Conservation (phyloP, 179 eudicot species). For the Silene coronaria region DNA sequence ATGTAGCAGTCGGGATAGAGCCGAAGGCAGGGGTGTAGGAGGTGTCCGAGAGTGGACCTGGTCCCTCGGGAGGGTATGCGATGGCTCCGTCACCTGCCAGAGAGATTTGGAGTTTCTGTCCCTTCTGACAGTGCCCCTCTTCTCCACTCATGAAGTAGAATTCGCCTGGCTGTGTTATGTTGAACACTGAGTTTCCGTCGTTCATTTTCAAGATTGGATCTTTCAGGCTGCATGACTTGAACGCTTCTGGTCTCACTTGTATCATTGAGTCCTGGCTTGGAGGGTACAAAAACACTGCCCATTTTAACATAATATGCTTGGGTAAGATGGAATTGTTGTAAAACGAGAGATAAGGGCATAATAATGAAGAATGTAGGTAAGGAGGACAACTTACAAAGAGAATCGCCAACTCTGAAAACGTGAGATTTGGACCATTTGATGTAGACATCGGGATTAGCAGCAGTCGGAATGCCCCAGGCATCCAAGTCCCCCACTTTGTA, state of each 20-base stretch:
- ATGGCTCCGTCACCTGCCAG: slow-evolving; percentile 39
- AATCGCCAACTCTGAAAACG: slow-evolving; percentile 55
- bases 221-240: slow-evolving; percentile 54
- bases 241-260: slow-evolving; percentile 56
- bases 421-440: slow-evolving; percentile 53
- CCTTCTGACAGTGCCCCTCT: slow-evolving; percentile 55
- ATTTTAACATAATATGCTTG: too few species aligned
- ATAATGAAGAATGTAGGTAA: background rate
- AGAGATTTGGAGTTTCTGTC: slow-evolving; percentile 65
- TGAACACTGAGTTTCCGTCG: slow-evolving; percentile 76
- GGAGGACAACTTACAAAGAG: slow-evolving; percentile 59
- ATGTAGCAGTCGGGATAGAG: slow-evolving; percentile 47
- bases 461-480: slow-evolving; percentile 63
- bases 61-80: slow-evolving; percentile 37
- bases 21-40: slow-evolving; percentile 62
- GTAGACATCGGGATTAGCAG: slow-evolving; percentile 51
- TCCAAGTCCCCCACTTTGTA: slow-evolving; percentile 78
- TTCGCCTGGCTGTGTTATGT: slow-evolving; percentile 51
- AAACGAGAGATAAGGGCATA: too few species aligned
- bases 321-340: too few species aligned
- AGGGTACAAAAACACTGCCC: slow-evolving; percentile 85
- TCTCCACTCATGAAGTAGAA: slow-evolving; percentile 82
- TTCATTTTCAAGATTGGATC: slow-evolving; percentile 74
- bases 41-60: slow-evolving; percentile 33
- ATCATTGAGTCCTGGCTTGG: slow-evolving; percentile 88